phyloP scores from a whole-genome alignment of 1,139 yeast species.

The Kurtzmaniella quercitrusa region DNA sequence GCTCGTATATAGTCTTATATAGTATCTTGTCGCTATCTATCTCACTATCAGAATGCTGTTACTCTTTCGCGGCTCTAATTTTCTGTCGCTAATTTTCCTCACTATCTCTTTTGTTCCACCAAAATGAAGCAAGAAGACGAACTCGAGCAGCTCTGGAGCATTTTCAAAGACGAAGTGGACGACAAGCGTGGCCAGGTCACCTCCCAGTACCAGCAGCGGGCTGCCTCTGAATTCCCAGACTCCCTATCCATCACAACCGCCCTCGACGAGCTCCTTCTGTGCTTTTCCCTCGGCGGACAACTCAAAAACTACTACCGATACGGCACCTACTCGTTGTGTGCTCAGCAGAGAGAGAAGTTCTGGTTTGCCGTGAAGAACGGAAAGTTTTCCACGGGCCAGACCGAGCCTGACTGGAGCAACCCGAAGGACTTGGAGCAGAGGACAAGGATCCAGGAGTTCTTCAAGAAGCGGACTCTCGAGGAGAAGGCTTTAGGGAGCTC shows the following conservation, averaged over 20 bases:
- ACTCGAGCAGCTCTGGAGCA: constrained; percentile 28
- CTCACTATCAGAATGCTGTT: neutral
- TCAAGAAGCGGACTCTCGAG: constrained; percentile 57
- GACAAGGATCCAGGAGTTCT: constrained; percentile 62
- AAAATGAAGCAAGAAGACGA: constrained; percentile 22
- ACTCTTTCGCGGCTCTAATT: no score
- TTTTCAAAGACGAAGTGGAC: constrained; percentile 31
- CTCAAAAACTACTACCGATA: constrained; percentile 74
- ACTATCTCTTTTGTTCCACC: neutral
- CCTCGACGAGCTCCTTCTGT: constrained; percentile 77
- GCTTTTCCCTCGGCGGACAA: constrained; percentile 90
- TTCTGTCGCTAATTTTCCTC: neutral
- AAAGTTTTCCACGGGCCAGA: constrained; percentile 13
- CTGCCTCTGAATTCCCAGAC: constrained; percentile 23
- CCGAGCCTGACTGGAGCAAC: constrained; percentile 13
- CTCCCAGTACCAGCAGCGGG: constrained; percentile 23
- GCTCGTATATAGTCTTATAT: no score
- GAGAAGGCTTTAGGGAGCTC: constrained; percentile 65
- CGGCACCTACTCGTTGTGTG: constrained; percentile 73
- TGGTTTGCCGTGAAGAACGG: constrained; percentile 74
- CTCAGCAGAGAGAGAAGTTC: constrained; percentile 64
- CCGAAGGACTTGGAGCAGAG: constrained; percentile 44
- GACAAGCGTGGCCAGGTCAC: constrained; percentile 28
- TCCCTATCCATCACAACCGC: constrained; percentile 56
- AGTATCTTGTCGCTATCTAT: no score